Base-by-base conservation (phyloP, 1,139 yeast species). In the Geotrichum histeridarum region DNA sequence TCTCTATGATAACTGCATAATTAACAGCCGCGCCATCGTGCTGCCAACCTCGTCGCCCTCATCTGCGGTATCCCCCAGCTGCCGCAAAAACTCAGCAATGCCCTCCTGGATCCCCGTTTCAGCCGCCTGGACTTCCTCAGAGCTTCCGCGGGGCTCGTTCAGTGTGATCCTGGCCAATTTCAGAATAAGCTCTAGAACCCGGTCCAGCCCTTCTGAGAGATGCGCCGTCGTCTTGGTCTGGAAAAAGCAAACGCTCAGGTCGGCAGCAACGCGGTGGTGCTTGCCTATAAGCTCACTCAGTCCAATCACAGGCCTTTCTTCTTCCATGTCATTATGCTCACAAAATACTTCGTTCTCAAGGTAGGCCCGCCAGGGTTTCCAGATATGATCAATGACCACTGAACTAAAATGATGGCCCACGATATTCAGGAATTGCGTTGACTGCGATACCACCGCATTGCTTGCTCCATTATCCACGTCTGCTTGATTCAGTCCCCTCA, bases 321-420 rank as follows among this genome's bases (percentile, higher is more conserved):
- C 14, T 33, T 7, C 41, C 6, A n/a, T 35, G 8, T 18, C 43
- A 7, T 36, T 31, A 2, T 15, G 8, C 30, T 32, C 51, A 7
- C 4, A 11, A 39, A 48, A 48, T 6, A 48, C 51, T 11, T 42
- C 22, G 15, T 27, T 36, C 30, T 22, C 35, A 4, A 48, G 46
- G 18, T 41, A 48, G 2, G 14, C 30, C 33, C 35, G 47, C 51
- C 51, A 48, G 9, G 51, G 47, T 11, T 35, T 22, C 51, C 51
- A 48, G n/a, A 48, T 48, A 17, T 18, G 31, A 22, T 45, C 41
- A 35, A 45, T 45, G 8, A 36, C 49, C 8, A 45, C 42, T n/a
- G 49, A 35, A n/a, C 41, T 45, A 8, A 35, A 45, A 22, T 45
- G 49, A 15, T 45, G 22, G 11, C 49, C 49, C n/a, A 35, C 8